These are phyloP conservation scores for Saccharum officinarum DNA, from an alignment of 176 grass and related monocot genomes.

Conservation along the genomic window DNA sequence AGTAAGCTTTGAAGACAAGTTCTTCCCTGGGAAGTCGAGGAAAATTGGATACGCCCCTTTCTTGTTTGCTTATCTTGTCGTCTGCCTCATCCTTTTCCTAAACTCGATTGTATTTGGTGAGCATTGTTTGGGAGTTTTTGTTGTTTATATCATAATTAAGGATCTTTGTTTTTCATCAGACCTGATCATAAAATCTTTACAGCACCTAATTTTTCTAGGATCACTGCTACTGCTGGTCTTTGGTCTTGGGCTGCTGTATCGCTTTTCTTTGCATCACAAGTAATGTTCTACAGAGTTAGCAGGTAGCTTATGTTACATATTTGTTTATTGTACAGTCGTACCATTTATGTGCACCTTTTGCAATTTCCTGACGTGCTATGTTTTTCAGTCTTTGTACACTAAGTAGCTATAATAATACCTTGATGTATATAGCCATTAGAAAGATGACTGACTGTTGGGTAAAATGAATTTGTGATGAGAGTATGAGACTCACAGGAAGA, in stretches of 20 bases:
- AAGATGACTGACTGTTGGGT: background rate
- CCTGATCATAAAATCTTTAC: slow-evolving; percentile 40
- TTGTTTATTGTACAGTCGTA: slow-evolving; percentile 13
- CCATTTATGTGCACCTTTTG: slow-evolving; percentile 16
- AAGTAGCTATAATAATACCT: background rate
- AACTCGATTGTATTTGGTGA: slow-evolving; percentile 83
- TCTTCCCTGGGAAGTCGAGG: slow-evolving; percentile 52
- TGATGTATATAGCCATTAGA: slow-evolving; percentile 1
- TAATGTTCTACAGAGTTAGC: slow-evolving; percentile 92
- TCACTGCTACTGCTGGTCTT: slow-evolving; percentile 72
- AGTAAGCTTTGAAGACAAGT: slow-evolving; percentile 74
- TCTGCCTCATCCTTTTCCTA: slow-evolving; percentile 75
- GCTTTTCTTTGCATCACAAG: slow-evolving; percentile 71
- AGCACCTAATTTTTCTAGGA: slow-evolving; percentile 79
- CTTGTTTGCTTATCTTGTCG: slow-evolving; percentile 57
- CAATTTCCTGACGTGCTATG: background rate
- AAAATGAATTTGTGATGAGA: background rate
- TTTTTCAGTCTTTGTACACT: background rate
- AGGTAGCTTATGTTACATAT: slow-evolving; percentile 50
- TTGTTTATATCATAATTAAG: slow-evolving; percentile 16
- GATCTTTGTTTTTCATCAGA: slow-evolving; percentile 24
- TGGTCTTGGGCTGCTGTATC: slow-evolving; percentile 83
- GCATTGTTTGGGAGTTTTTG: slow-evolving; percentile 23
- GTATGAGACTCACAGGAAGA: background rate
- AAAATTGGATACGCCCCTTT: slow-evolving; percentile 88